These are phyloP conservation scores for Saccharomyces uvarum DNA, from an alignment of 1,139 yeast species.

Conservation along the genomic window DNA sequence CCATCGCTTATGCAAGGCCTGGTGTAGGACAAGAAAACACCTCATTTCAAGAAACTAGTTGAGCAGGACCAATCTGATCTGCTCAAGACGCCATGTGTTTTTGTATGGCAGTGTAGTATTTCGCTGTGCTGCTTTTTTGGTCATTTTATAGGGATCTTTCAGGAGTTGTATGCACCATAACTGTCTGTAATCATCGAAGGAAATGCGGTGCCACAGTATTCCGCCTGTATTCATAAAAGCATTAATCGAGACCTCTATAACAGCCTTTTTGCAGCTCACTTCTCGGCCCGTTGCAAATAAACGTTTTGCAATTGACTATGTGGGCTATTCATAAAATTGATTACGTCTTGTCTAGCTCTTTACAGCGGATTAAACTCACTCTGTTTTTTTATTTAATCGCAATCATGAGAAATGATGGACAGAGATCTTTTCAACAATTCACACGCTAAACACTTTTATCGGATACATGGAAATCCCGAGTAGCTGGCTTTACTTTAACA, in stretches of 20 bases:
- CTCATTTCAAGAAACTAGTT: not conserved
- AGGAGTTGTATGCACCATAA: not conserved
- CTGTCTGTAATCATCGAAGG: too few relatives aligned
- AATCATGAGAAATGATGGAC: not conserved
- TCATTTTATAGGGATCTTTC: not conserved
- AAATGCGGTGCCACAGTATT: not conserved
- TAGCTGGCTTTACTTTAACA: not conserved
- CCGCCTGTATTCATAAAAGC: not conserved
- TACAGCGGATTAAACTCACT: not conserved
- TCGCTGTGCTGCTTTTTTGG: not conserved
- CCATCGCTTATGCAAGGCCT: not conserved
- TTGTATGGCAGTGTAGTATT: not conserved
- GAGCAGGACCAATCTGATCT: not conserved
- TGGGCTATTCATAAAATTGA: not conserved
- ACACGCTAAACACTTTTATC: not conserved
- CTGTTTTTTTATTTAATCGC: too few relatives aligned
- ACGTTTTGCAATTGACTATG: not conserved
- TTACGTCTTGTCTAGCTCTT: not conserved
- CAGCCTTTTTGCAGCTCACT: not conserved
- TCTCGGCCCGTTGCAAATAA: not conserved
- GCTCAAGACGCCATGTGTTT: not conserved
- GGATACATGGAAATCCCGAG: not conserved
- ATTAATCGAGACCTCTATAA: not conserved
- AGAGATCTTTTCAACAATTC: not conserved
- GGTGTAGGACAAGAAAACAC: not conserved